These are phyloP conservation scores for Scytalidium lignicola DNA, from an alignment of 2,329 filamentous ascomycete species.

Conservation along the genomic window DNA sequence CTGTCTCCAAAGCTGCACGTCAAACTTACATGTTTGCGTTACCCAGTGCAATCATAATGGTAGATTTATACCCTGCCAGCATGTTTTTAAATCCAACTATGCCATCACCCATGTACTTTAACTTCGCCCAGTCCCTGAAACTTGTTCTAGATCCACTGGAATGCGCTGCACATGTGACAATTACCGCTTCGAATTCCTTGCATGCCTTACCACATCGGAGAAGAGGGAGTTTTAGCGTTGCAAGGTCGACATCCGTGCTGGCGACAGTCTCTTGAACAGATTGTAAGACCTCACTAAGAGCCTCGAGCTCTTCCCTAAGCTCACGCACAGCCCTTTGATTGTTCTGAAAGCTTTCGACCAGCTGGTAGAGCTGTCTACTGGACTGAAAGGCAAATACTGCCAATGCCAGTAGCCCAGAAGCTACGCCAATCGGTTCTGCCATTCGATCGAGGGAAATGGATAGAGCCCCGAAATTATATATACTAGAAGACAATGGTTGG, in stretches of 20 bases:
- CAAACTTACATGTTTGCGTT: conserved; percentile 35
- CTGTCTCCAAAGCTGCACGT: not conserved
- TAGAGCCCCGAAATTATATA: too few species aligned
- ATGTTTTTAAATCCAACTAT: conserved; percentile 35
- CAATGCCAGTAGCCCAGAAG: conserved; percentile 32
- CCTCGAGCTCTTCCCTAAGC: conserved; percentile 33
- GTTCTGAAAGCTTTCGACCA: conserved; percentile 31
- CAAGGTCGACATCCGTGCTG: conserved; percentile 18
- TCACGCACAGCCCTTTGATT: conserved; percentile 34
- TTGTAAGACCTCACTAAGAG: conserved; percentile 30
- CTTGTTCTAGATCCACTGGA: conserved; percentile 31
- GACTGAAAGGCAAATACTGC: conserved; percentile 34
- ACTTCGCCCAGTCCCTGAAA: conserved; percentile 39
- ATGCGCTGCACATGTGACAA: conserved; percentile 29
- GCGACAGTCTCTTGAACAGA: conserved; percentile 24
- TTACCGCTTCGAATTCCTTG: conserved; percentile 34
- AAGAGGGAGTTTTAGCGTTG: conserved; percentile 32
- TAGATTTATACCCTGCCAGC: conserved; percentile 36
- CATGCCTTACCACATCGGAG: conserved; percentile 36
- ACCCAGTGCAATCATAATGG: conserved; percentile 35
- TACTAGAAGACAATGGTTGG: too few species aligned
- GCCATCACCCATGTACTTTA: conserved; percentile 39
- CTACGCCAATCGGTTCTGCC: too few species aligned
- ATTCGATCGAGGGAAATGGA: too few species aligned
- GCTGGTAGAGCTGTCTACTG: conserved; percentile 31